Conservation (phyloP, 2,329 filamentous ascomycete genomes). For the Fusarium praegraminearum region DNA sequence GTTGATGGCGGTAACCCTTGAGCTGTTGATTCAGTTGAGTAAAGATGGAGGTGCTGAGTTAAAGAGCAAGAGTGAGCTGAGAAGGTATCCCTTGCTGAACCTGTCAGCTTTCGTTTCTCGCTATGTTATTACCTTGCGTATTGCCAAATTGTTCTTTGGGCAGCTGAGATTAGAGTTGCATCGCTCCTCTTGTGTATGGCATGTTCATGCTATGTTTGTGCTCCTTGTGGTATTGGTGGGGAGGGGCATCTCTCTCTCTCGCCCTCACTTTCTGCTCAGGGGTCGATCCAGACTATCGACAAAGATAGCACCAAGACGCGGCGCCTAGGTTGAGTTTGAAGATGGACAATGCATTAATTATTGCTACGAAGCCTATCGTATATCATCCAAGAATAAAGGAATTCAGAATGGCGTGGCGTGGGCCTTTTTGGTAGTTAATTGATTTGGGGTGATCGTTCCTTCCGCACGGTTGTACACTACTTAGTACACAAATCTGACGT, state of each 20-base stretch:
- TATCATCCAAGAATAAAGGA: background rate
- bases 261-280: background rate
- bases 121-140: background rate
- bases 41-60: constrained; percentile 12
- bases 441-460: constrained; percentile 6
- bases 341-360: constrained; percentile 11
- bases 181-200: constrained; percentile 21
- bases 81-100: background rate
- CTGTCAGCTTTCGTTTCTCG: background rate
- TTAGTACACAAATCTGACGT: constrained; percentile 3
- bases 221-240: constrained; percentile 16
- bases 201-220: constrained; percentile 15
- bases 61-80: constrained; percentile 2
- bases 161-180: constrained; percentile 13
- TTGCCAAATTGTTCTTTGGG: background rate
- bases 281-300: constrained; percentile 14
- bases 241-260: constrained; percentile 12
- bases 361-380: constrained; percentile 1
- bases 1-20: constrained; percentile 18
- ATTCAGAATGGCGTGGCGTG: constrained; percentile 20
- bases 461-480: background rate
- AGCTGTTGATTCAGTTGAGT: constrained; percentile 21
- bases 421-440: background rate
- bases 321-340: constrained; percentile 16
- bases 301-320: constrained; percentile 23